Evolutionary conservation across 257 asterid species (phyloP), one percentile per base, ranked within the genome.

Genomic region (Oldenlandia corymbosa): DNA sequence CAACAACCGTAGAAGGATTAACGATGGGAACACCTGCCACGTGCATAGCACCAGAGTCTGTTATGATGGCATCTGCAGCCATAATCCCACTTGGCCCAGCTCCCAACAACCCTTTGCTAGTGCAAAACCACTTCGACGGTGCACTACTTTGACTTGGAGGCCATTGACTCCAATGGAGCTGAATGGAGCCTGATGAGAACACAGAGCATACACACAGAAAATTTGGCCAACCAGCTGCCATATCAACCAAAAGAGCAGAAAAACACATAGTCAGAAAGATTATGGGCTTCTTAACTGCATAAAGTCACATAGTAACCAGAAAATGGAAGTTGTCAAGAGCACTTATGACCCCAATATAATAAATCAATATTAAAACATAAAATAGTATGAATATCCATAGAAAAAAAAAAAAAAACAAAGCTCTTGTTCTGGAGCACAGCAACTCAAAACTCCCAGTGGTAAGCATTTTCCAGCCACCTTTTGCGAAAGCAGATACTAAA

Each of bases 51-150:
- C 99, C 99, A 66, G 95, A 90, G 68, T 93, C 99, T 11, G 99
- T 85, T 69, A 93, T 81, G 70, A 93, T 90, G 49, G 95, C 99
- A 84, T 93, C 99, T 62, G 99, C 99, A 58, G 99, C 97, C 99
- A 93, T 93, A 76, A 93, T 93, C 48, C 99, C 99, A 63, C 99
- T 90, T 51, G 99, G 99, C 49, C 99, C 99, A 66, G 97, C 99
- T 67, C 99, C 99, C 85, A 93, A 71, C 67, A 93, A 84, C 75
- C 96, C 97, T 90, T 93, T 93, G 76, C 94, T 93, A 23, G 99
- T 87, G 83, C 85, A 85, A 83, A 93, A 93, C 99, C 99, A 93
- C 80, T 85, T 87, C 69, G 96, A 74, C 28, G 85, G 72, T 27
- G 81, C 69, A 75, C 85, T 83, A 69, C 70, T 83, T 79, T 80